Evolutionary conservation across 768 basidiomycete genomes (phyloP).

Genomic region (Tephrocybe sp.): DNA sequence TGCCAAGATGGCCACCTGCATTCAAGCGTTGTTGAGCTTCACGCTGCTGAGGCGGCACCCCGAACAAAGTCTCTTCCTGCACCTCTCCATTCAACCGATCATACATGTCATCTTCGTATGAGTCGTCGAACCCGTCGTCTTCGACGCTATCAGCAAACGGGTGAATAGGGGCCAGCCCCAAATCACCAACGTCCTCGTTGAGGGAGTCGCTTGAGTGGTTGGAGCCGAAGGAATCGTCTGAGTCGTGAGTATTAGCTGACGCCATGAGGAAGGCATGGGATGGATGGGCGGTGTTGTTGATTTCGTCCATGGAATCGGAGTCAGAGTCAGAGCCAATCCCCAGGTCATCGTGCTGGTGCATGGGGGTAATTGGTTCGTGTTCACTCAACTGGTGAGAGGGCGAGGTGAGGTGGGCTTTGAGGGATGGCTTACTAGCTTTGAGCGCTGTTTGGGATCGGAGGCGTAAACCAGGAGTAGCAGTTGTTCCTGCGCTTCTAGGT

Average conservation of each 20-base stretch:
- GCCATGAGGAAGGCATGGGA: conserved; percentile 75
- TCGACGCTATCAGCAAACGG: conserved; percentile 53
- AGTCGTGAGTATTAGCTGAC: conserved; percentile 33
- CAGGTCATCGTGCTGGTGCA: conserved; percentile 21
- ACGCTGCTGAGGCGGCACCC: conserved; percentile 57
- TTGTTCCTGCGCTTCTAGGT: conserved; percentile 25
- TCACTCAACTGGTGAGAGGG: background rate
- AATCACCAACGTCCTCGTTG: conserved; percentile 40
- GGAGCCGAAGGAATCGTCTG: conserved; percentile 50
- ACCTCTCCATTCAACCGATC: conserved; percentile 42
- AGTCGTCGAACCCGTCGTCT: conserved; percentile 48
- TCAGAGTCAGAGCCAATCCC: conserved; percentile 57
- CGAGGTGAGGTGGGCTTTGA: background rate
- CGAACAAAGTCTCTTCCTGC: conserved; percentile 72
- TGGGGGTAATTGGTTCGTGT: conserved; percentile 9
- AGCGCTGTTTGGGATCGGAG: conserved; percentile 26
- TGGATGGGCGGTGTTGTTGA: conserved; percentile 60
- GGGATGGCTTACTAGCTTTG: background rate
- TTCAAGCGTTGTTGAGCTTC: conserved; percentile 19
- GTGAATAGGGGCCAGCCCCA: conserved; percentile 48
- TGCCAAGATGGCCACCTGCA: conserved; percentile 21
- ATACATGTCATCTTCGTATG: conserved; percentile 55
- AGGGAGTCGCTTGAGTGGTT: conserved; percentile 62
- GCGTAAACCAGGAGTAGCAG: conserved; percentile 24
- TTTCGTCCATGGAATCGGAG: conserved; percentile 60